These are phyloP conservation scores for Yamadazyma endophytica DNA, from an alignment of 805 yeast genomes.

Conservation along the genomic window DNA sequence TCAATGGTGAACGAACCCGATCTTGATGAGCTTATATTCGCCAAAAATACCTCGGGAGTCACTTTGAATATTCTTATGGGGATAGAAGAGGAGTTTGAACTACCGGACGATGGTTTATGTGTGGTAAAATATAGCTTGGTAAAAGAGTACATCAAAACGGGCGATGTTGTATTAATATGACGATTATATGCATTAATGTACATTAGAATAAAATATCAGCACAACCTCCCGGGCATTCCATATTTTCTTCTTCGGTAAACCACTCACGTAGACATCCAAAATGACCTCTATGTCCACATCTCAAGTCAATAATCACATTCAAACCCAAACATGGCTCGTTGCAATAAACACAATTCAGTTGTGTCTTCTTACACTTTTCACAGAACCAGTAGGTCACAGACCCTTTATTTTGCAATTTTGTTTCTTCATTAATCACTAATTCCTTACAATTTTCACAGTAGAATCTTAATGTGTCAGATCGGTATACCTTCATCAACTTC, in stretches of 20 bases:
- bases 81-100: conserved; percentile 50
- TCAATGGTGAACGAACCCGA: conserved; percentile 82
- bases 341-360: conserved; percentile 74
- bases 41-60: conserved; percentile 28
- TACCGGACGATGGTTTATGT: conserved; percentile 64
- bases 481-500: conserved; percentile 27
- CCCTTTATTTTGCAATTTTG: conserved; percentile 48
- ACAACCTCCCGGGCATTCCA: conserved; percentile 81
- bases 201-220: conserved; percentile 19
- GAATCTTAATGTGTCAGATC: conserved; percentile 37
- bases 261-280: conserved; percentile 73
- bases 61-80: too few relatives aligned
- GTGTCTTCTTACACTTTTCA: conserved; percentile 57
- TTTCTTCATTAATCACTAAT: conserved; percentile 54
- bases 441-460: conserved; percentile 61
- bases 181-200: conserved; percentile 1
- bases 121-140: conserved; percentile 61
- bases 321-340: conserved; percentile 72
- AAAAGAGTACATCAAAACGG: conserved; percentile 27
- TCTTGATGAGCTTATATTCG: conserved; percentile 70
- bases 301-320: conserved; percentile 49
- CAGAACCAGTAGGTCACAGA: conserved; percentile 94
- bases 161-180: conserved; percentile 35
- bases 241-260: conserved; percentile 62
- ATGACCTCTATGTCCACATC: conserved; percentile 89